Evolutionary conservation across 2,329 filamentous ascomycete genomes (phyloP).

Genomic region (Pyricularia pennisetigena): DNA sequence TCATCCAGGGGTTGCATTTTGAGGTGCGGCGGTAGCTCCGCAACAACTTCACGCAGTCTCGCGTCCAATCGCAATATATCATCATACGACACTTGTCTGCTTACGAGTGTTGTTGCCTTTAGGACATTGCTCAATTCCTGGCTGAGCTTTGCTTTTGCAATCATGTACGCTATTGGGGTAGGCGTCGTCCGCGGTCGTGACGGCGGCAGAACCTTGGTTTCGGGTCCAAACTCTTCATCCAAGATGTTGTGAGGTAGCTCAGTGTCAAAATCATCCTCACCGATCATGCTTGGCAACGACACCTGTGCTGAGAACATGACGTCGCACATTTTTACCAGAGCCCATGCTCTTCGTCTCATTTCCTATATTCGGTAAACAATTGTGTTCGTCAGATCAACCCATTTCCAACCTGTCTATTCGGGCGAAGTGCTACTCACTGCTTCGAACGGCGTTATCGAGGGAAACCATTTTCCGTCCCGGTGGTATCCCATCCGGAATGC

Average conservation of each 20-base stretch:
- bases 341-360: slow-evolving; percentile 61
- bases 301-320: slow-evolving; percentile 69
- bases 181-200: slow-evolving; percentile 59
- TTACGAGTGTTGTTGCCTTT: slow-evolving; percentile 49
- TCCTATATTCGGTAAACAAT: slow-evolving; percentile 34
- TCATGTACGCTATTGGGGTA: slow-evolving; percentile 72
- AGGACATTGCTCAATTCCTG: slow-evolving; percentile 63
- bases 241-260: slow-evolving; percentile 68
- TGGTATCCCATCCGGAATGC: slow-evolving; percentile 68
- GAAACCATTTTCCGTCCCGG: slow-evolving; percentile 66
- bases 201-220: slow-evolving; percentile 56
- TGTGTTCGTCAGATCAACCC: not conserved
- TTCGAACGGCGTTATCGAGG: slow-evolving; percentile 61
- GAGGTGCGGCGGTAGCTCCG: slow-evolving; percentile 70
- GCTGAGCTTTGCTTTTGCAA: slow-evolving; percentile 59
- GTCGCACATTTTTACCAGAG: slow-evolving; percentile 62
- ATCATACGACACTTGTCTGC: slow-evolving; percentile 48
- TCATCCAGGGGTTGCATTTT: slow-evolving; percentile 67
- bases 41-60: slow-evolving; percentile 49
- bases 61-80: slow-evolving; percentile 54
- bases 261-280: slow-evolving; percentile 65
- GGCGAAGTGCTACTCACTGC: slow-evolving; percentile 34
- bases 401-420: not conserved
- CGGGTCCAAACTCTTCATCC: slow-evolving; percentile 68
- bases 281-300: slow-evolving; percentile 58